These are phyloP conservation scores for Xylaria telfairii DNA, from an alignment of 495 filamentous ascomycete genomes.

Conservation along the genomic window DNA sequence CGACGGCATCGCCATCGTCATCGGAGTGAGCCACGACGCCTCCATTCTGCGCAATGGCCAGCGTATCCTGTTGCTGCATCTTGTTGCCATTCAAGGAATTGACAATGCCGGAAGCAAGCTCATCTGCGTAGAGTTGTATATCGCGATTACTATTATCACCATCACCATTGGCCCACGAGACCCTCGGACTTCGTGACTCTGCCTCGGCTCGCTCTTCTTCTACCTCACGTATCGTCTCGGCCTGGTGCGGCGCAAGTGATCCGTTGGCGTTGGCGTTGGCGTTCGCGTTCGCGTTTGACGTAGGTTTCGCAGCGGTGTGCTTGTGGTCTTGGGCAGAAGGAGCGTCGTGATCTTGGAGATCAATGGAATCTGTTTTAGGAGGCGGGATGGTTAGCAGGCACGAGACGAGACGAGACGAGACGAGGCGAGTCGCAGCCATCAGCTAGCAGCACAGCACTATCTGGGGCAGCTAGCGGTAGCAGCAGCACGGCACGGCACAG, in stretches of 20 bases:
- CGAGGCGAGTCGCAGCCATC: conserved; percentile 30
- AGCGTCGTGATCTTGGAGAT: conserved; percentile 83
- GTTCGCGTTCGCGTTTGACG: conserved; percentile 41
- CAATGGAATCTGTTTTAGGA: conserved; percentile 78
- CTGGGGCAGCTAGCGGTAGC: neutral
- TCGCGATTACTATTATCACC: conserved; percentile 52
- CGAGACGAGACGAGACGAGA: conserved; percentile 26
- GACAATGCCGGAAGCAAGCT: conserved; percentile 53
- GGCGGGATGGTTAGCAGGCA: conserved; percentile 32
- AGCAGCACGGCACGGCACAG: too few species aligned
- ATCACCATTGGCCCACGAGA: conserved; percentile 56
- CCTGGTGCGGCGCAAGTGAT: conserved; percentile 80
- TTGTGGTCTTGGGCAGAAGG: conserved; percentile 83
- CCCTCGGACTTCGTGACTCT: conserved; percentile 58
- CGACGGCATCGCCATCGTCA: conserved; percentile 75
- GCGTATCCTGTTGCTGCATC: conserved; percentile 59
- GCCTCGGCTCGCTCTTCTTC: conserved; percentile 76
- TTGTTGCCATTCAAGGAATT: conserved; percentile 53
- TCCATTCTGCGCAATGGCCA: conserved; percentile 61
- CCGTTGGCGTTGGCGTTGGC: conserved; percentile 54
- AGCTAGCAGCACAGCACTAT: too few species aligned
- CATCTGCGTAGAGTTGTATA: conserved; percentile 57
- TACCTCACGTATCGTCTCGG: conserved; percentile 78
- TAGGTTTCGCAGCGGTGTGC: conserved; percentile 38
- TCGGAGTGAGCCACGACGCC: conserved; percentile 59